A percentile compares a stretch with the other conserved stretches of the same genome.
These are phyloP conservation scores for Talaromyces sp. DNA, from an alignment of 2,329 filamentous ascomycete genomes.

Conservation along the genomic window DNA sequence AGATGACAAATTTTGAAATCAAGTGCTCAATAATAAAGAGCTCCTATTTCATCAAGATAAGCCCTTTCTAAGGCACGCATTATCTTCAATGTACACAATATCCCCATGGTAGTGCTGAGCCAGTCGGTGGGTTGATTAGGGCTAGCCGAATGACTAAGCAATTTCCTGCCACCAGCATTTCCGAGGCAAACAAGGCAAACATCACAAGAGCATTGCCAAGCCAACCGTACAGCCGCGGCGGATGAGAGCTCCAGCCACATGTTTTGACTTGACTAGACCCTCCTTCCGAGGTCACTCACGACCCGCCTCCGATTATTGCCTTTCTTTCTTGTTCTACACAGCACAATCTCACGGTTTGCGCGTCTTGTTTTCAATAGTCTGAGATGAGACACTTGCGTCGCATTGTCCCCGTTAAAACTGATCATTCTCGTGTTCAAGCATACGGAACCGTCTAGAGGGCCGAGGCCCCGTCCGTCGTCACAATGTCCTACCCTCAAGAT, in stretches of 20 bases:
- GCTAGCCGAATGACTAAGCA: not conserved
- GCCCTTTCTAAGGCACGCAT: too few species aligned
- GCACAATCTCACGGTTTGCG: conserved; percentile 19
- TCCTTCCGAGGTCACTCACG: conserved; percentile 34
- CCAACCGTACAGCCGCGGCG: conserved; percentile 24
- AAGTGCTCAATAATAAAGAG: too few species aligned
- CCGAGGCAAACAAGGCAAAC: conserved; percentile 31
- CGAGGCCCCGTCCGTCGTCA: conserved; percentile 21
- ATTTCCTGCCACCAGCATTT: conserved; percentile 25
- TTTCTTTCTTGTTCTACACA: not conserved
- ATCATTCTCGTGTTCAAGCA: conserved; percentile 19
- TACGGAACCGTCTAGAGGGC: conserved; percentile 2
- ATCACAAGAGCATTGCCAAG: conserved; percentile 15
- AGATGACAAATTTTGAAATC: too few species aligned
- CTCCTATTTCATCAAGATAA: too few species aligned
- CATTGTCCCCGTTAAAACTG: conserved; percentile 4
- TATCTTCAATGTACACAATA: too few species aligned
- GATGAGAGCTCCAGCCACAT: conserved; percentile 35
- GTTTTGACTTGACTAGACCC: conserved; percentile 26
- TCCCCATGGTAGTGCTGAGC: too few species aligned
- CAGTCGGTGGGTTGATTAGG: not conserved
- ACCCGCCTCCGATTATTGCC: conserved; percentile 16
- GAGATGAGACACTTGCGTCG: conserved; percentile 3
- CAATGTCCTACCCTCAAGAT: conserved; percentile 42
- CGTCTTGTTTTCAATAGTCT: conserved; percentile 4